Percentiles rank a stretch among this genome's conserved stretches.
Conservation (phyloP, 805 yeast genomes). For the Candida silvatica region DNA sequence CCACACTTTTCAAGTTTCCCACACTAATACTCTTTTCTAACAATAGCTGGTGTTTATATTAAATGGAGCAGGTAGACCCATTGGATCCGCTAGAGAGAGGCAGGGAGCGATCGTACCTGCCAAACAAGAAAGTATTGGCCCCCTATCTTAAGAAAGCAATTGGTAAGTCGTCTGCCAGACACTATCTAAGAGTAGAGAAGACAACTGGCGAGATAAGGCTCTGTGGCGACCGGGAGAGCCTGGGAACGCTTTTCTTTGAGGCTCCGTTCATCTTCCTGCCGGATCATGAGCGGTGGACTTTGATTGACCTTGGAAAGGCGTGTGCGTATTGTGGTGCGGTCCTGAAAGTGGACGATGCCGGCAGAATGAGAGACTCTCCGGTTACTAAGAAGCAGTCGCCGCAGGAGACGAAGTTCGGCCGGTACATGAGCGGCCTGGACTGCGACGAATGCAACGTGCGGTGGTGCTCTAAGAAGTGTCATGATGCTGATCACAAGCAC, state of each 20-base stretch:
- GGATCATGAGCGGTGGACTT: slow-evolving; percentile 15
- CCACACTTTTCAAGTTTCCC: too few relatives aligned
- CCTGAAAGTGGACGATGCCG: slow-evolving; percentile 22
- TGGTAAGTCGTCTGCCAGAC: slow-evolving; percentile 5
- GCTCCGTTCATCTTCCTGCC: slow-evolving; percentile 23
- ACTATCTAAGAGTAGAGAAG: slow-evolving; percentile 5
- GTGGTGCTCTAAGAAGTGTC: slow-evolving; percentile 24
- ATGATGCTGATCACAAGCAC: slow-evolving; percentile 20
- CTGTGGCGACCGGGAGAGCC: slow-evolving; percentile 5
- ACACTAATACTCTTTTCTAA: too few relatives aligned
- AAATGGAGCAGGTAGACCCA: too few relatives aligned
- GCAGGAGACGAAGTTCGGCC: slow-evolving; percentile 15
- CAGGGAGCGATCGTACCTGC: too few relatives aligned
- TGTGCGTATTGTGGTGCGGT: slow-evolving; percentile 26
- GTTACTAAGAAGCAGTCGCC: slow-evolving; percentile 7
- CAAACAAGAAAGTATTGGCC: too few relatives aligned
- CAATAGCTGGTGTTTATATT: too few relatives aligned
- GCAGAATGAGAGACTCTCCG: slow-evolving; percentile 13
- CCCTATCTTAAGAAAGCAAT: slow-evolving; percentile 5
- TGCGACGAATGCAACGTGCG: slow-evolving; percentile 20
- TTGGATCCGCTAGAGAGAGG: too few relatives aligned
- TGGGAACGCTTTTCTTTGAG: slow-evolving; percentile 19
- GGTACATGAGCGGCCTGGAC: slow-evolving; percentile 23
- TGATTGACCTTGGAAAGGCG: slow-evolving; percentile 23
- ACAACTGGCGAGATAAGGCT: slow-evolving; percentile 3